Evolutionary conservation across 371 early-diverging fungal species (phyloP).

Genomic region (Mucor irregularis): DNA sequence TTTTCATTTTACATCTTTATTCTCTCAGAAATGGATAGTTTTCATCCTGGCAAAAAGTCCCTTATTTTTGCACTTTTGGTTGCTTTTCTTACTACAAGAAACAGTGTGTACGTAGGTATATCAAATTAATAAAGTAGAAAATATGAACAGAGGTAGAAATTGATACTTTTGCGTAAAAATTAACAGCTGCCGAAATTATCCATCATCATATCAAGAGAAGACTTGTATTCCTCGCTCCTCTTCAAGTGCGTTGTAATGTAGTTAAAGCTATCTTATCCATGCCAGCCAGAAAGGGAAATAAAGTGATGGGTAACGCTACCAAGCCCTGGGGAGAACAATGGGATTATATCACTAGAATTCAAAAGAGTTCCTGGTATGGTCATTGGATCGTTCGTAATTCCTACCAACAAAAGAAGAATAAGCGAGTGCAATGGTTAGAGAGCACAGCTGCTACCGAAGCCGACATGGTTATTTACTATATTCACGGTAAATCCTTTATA

Average conservation of each 20-base stretch:
- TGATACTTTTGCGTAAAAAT: not conserved
- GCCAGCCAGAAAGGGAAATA: not conserved
- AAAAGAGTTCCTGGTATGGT: conserved; percentile 4
- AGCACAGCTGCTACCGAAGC: conserved; percentile 17
- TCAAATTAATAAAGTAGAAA: not conserved
- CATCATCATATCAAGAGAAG: conserved; percentile 2
- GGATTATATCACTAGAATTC: conserved; percentile 5
- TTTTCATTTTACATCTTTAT: not conserved
- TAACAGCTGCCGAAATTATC: conserved; percentile 2
- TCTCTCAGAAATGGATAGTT: not conserved
- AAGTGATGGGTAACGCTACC: not conserved
- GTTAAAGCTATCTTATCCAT: not conserved
- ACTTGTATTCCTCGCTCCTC: conserved; percentile 3
- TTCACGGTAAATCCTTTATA: conserved; percentile 29
- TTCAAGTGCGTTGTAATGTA: conserved; percentile 8
- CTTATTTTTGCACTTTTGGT: conserved; percentile 1
- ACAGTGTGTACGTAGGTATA: conserved; percentile 6
- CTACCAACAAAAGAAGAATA: not conserved
- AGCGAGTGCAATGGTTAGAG: conserved; percentile 7
- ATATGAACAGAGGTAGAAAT: not conserved
- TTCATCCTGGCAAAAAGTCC: conserved; percentile 9
- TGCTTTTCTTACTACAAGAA: conserved; percentile 8
- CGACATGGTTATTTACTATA: conserved; percentile 30
- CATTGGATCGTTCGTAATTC: conserved; percentile 21
- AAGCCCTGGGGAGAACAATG: conserved; percentile 11